Conservation (phyloP, 169 alveolate species). For the Plasmodium berghei region DNA sequence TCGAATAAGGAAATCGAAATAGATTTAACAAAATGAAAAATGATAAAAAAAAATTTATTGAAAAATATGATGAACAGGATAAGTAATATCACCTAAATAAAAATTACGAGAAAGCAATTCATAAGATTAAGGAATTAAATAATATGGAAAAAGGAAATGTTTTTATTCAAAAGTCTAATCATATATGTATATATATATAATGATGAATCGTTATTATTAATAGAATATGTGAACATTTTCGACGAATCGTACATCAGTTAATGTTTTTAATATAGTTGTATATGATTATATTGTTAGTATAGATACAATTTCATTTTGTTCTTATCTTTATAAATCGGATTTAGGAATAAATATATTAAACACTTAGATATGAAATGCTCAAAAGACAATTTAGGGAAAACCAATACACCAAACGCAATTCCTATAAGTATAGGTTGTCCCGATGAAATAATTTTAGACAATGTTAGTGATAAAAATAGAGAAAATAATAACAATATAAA, state of each 20-base stretch:
- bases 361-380: background rate
- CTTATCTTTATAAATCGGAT: slow-evolving; percentile 7
- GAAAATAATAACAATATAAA: background rate
- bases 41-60: too few relatives aligned
- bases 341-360: background rate
- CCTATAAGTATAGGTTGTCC: background rate
- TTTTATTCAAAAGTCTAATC: too few relatives aligned
- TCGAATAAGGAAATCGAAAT: too few relatives aligned
- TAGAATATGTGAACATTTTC: background rate
- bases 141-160: too few relatives aligned
- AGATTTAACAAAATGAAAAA: too few relatives aligned
- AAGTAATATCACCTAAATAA: too few relatives aligned
- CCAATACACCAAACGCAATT: background rate
- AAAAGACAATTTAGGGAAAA: background rate
- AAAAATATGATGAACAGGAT: too few relatives aligned
- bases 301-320: slow-evolving; percentile 31
- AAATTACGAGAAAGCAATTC: too few relatives aligned
- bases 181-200: too few relatives aligned
- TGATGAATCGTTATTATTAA: too few relatives aligned
- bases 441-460: background rate
- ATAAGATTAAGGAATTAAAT: too few relatives aligned
- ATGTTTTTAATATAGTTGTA: background rate
- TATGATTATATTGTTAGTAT: slow-evolving; percentile 37
- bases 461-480: background rate
- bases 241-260: background rate